Conservation (phyloP, 768 basidiomycete genomes). For the Kwoniella bestiolae region DNA sequence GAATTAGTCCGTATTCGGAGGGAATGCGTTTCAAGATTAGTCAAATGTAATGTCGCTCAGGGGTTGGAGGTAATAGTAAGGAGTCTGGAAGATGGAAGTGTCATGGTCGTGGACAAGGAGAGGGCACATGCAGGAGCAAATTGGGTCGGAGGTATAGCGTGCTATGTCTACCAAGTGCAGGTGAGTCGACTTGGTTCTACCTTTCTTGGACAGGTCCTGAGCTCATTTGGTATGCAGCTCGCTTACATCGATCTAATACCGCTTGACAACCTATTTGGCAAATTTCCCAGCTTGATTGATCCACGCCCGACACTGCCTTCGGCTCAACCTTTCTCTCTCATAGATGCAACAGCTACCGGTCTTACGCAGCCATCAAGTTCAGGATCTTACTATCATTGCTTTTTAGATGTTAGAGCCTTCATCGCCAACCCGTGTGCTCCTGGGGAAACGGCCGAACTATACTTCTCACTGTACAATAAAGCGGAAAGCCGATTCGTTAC, state of each 20-base stretch:
- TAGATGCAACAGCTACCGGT: neutral
- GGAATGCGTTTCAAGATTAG: slow-evolving; percentile 85
- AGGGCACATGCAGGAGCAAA: slow-evolving; percentile 60
- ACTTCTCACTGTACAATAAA: slow-evolving; percentile 89
- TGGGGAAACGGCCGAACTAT: slow-evolving; percentile 90
- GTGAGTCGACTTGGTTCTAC: slow-evolving; percentile 24
- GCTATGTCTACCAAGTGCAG: slow-evolving; percentile 69
- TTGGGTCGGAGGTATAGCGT: slow-evolving; percentile 60
- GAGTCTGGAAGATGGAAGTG: slow-evolving; percentile 85
- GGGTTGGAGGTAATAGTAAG: slow-evolving; percentile 94
- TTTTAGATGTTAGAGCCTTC: slow-evolving; percentile 87
- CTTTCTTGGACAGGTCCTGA: neutral
- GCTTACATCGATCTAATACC: slow-evolving; percentile 55
- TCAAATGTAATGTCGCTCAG: slow-evolving; percentile 87
- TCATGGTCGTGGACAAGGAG: slow-evolving; percentile 88
- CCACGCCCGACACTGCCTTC: slow-evolving; percentile 9
- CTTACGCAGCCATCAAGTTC: neutral
- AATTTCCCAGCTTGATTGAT: slow-evolving; percentile 19
- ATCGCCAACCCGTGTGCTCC: slow-evolving; percentile 86
- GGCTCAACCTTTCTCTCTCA: slow-evolving; percentile 15
- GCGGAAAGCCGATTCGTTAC: slow-evolving; percentile 80
- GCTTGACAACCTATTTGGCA: slow-evolving; percentile 42
- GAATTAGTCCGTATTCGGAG: slow-evolving; percentile 79
- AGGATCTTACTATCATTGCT: slow-evolving; percentile 84
- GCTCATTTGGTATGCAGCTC: slow-evolving; percentile 30